These are phyloP conservation scores for Penicillium angulare DNA, from an alignment of 495 filamentous ascomycete species.

Conservation along the genomic window DNA sequence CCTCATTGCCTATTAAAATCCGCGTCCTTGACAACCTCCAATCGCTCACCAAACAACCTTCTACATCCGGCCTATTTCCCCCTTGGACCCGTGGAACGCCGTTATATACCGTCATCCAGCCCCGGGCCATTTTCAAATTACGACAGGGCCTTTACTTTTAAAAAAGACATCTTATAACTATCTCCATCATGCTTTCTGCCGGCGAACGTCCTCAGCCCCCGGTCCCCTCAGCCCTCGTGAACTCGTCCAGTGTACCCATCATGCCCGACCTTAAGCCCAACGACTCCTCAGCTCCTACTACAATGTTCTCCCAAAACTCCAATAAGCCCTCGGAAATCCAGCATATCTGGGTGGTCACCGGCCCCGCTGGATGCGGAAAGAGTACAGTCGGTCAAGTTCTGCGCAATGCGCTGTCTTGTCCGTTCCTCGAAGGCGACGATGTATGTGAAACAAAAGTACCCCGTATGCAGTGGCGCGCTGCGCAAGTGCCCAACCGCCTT, in stretches of 20 bases:
- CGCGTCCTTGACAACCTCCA: not conserved
- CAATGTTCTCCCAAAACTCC: conserved; percentile 18
- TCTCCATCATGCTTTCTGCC: conserved; percentile 45
- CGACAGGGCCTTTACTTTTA: not conserved
- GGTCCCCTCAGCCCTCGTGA: conserved; percentile 23
- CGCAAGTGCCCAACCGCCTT: too few relatives aligned
- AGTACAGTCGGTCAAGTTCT: conserved; percentile 84
- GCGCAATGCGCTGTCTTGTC: conserved; percentile 64
- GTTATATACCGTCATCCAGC: conserved; percentile 18
- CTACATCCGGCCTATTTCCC: not conserved
- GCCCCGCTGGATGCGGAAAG: conserved; percentile 95
- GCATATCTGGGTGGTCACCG: conserved; percentile 97
- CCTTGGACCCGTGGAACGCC: conserved; percentile 11
- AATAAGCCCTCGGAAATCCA: conserved; percentile 43
- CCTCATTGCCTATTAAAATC: not conserved
- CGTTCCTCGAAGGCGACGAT: conserved; percentile 94
- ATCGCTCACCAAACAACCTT: not conserved
- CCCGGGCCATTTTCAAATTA: conserved; percentile 10
- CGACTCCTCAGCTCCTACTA: conserved; percentile 16
- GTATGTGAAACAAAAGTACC: too few relatives aligned
- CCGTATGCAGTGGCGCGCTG: too few relatives aligned
- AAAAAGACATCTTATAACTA: conserved; percentile 2
- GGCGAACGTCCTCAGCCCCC: conserved; percentile 37
- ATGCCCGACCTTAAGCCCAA: conserved; percentile 23
- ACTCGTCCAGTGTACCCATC: conserved; percentile 19